Conservation (phyloP, 352 stramenopile species). For the Pythium dissotocum region DNA sequence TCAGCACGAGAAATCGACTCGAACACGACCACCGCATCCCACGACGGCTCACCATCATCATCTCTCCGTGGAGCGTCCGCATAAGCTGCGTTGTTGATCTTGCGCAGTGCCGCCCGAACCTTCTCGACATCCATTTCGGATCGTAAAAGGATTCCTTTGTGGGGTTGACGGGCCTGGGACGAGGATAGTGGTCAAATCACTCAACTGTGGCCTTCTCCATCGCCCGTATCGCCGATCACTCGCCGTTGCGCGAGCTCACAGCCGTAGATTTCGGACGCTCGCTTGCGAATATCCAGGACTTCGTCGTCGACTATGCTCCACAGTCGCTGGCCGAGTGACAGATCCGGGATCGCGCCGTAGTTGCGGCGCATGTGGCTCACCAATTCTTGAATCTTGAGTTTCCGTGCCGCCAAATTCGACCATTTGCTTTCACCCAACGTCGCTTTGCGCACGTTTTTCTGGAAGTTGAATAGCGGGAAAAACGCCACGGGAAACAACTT, state of each 20-base stretch:
- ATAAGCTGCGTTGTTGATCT: not conserved
- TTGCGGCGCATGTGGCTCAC: slow-evolving; percentile 65
- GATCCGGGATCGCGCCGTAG: slow-evolving; percentile 40
- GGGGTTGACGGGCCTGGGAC: too few relatives aligned
- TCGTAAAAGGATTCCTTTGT: not conserved
- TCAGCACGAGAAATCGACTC: slow-evolving; percentile 18
- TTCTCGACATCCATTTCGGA: not conserved
- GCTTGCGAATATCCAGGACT: slow-evolving; percentile 46
- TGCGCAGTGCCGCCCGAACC: not conserved
- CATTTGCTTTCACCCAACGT: slow-evolving; percentile 25
- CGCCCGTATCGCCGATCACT: slow-evolving; percentile 21
- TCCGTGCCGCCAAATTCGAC: slow-evolving; percentile 37
- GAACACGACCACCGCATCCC: slow-evolving; percentile 15
- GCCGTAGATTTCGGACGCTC: slow-evolving; percentile 48
- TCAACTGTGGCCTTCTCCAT: not conserved
- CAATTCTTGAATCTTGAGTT: slow-evolving; percentile 53
- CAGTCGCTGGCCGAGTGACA: slow-evolving; percentile 43
- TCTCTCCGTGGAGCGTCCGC: not conserved
- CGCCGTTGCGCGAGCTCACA: slow-evolving; percentile 40
- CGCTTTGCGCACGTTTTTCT: slow-evolving; percentile 24
- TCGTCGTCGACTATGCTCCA: slow-evolving; percentile 51
- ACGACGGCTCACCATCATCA: not conserved
- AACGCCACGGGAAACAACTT: slow-evolving; percentile 27
- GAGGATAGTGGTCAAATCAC: too few relatives aligned
- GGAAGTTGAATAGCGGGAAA: slow-evolving; percentile 27